Evolutionary conservation across 345 rosid species (phyloP).

Genomic region (Mallotus nudiflorus): DNA sequence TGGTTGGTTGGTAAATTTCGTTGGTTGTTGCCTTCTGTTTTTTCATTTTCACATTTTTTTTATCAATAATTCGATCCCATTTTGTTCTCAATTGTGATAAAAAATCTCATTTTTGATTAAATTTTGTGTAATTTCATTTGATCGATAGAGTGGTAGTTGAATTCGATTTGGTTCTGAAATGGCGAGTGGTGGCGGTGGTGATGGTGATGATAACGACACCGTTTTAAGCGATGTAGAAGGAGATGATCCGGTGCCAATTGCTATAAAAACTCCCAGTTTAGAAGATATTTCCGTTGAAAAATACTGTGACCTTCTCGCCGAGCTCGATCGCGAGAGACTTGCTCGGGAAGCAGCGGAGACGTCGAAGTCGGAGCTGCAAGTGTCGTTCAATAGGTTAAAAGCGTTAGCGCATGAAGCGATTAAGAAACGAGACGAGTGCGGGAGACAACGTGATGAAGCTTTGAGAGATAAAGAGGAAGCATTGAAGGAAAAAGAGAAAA

Average conservation of each 20-base stretch:
- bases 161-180: slow-evolving; percentile 27
- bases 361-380: slow-evolving; percentile 65
- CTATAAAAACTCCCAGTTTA: slow-evolving; percentile 33
- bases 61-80: too few species aligned
- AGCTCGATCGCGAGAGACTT: slow-evolving; percentile 88
- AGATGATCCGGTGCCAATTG: slow-evolving; percentile 62
- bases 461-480: slow-evolving; percentile 67
- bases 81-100: too few species aligned
- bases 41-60: not conserved
- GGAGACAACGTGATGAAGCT: slow-evolving; percentile 76
- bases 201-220: slow-evolving; percentile 65
- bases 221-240: slow-evolving; percentile 90
- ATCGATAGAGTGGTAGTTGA: too few species aligned
- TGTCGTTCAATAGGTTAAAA: slow-evolving; percentile 64
- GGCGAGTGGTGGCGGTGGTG: slow-evolving; percentile 51
- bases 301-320: slow-evolving; percentile 60
- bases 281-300: slow-evolving; percentile 54
- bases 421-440: slow-evolving; percentile 74
- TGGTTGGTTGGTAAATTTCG: slow-evolving; percentile 9
- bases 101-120: too few species aligned
- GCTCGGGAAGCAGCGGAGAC: slow-evolving; percentile 79
- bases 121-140: too few species aligned
- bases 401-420: slow-evolving; percentile 81
- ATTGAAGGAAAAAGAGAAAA: slow-evolving; percentile 42
- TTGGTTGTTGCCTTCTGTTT: not conserved